Evolutionary conservation across 176 grass and related monocot genomes (phyloP), one percentile per base, ranked within the genome.

Genomic region (Lolium multiflorum): DNA sequence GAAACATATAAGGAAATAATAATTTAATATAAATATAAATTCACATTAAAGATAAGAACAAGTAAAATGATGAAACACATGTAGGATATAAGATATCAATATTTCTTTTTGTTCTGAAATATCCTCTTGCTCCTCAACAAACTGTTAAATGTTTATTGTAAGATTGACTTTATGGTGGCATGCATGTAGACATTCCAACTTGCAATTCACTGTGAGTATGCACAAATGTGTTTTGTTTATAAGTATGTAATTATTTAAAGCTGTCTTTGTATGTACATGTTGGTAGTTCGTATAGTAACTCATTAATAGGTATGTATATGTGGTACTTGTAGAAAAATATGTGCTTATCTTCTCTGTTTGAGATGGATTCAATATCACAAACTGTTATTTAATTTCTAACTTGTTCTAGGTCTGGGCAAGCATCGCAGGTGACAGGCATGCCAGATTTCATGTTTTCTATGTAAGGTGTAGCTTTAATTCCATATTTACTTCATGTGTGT

Each of bases 361-460:
- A 18, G 48, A 18, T 76, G 15, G 1, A 18, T 18, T 37, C 14
- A 1, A 35, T 16, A 31, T 76, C 48, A 76, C 21, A 28, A 44
- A 76, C 25, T 35, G 4, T 1, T 54, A 20, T 37, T 74, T 35
- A 35, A 35, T 74, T 39, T 37, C 16, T 77, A 9, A 25, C 22
- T 38, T 77, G 1, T 56, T 56, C 0, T 37, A 77, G 74, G 50
- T 77, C 35, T 77, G 74, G 74, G 7, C 52, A 55, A 35, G 9
- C 28, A 55, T 9, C 18, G 50, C 8, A 37, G 74, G 74, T 77
- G 74, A 77, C 17, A 77, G 17, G 9, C 48, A 4, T 37, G 74
- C 74, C 20, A 56, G 74, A 56, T 77, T 77, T 56, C 74, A 77
- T 55, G 56, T 77, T 35, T 77, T 77, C 74, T 77, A 18, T 52